These are phyloP conservation scores for Schizothecium vesticola DNA, from an alignment of 495 filamentous ascomycete species.

Conservation along the genomic window DNA sequence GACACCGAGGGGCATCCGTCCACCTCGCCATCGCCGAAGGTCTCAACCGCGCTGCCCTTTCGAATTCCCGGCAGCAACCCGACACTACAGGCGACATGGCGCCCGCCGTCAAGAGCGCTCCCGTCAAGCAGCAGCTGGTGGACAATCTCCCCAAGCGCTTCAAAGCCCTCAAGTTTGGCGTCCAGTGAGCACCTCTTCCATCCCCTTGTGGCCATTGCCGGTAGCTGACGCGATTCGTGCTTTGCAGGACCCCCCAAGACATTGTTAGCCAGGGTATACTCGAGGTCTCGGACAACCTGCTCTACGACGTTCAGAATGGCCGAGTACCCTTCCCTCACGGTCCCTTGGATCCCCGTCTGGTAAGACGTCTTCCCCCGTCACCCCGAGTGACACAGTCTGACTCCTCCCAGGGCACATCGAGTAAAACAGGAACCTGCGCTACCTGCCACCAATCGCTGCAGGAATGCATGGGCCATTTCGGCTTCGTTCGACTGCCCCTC, in stretches of 20 bases:
- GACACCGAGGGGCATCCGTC: slow-evolving; percentile 15
- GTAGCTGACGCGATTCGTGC: slow-evolving; percentile 9
- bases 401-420: slow-evolving; percentile 64
- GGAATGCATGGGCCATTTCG: slow-evolving; percentile 90
- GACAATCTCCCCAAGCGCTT: slow-evolving; percentile 85
- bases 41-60: neutral
- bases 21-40: neutral
- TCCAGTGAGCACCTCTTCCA: slow-evolving; percentile 54
- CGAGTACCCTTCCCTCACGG: slow-evolving; percentile 70
- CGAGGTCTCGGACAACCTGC: slow-evolving; percentile 82
- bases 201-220: slow-evolving; percentile 3
- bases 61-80: neutral
- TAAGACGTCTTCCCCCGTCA: neutral
- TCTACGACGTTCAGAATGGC: slow-evolving; percentile 78
- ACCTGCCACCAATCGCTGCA: slow-evolving; percentile 76
- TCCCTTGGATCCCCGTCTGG: slow-evolving; percentile 65
- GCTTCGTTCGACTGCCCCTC: slow-evolving; percentile 80
- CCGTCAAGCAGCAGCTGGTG: slow-evolving; percentile 79
- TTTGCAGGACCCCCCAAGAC: slow-evolving; percentile 73
- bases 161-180: slow-evolving; percentile 87
- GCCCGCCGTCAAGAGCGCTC: slow-evolving; percentile 5
- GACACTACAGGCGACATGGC: slow-evolving; percentile 8
- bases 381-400: slow-evolving; percentile 36
- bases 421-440: slow-evolving; percentile 61
- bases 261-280: slow-evolving; percentile 91